These are phyloP conservation scores for Wickerhamiella cacticola DNA, from an alignment of 805 yeast species.

Conservation along the genomic window DNA sequence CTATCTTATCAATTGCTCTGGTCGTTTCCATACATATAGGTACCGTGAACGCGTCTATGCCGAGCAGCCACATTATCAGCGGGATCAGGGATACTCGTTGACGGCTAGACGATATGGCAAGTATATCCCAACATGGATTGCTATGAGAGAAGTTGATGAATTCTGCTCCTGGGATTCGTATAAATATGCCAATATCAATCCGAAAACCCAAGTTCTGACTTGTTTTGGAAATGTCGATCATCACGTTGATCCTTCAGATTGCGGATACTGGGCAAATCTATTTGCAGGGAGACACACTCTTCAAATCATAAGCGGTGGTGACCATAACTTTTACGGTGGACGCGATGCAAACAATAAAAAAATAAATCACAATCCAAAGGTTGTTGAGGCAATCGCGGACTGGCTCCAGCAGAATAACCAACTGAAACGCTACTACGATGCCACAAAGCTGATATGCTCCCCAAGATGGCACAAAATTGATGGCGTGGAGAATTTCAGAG, in stretches of 20 bases:
- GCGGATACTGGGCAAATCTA: constrained; percentile 44
- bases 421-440: constrained; percentile 38
- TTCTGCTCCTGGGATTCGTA: constrained; percentile 27
- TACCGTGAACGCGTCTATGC: constrained; percentile 11
- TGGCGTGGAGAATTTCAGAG: constrained; percentile 64
- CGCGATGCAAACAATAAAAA: constrained; percentile 16
- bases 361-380: constrained; percentile 49
- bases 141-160: constrained; percentile 33
- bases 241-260: constrained; percentile 54
- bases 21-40: constrained; percentile 38
- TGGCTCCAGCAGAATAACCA: constrained; percentile 39
- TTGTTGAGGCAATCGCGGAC: constrained; percentile 37
- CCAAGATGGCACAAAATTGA: constrained; percentile 53
- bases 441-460: constrained; percentile 28
- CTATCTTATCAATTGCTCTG: constrained; percentile 56
- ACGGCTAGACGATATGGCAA: constrained; percentile 41
- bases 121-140: constrained; percentile 32
- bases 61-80: constrained; percentile 7
- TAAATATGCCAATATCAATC: constrained; percentile 12
- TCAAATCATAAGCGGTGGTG: constrained; percentile 52
- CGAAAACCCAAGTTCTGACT: constrained; percentile 44
- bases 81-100: constrained; percentile 30
- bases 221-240: constrained; percentile 61
- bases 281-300: constrained; percentile 49
- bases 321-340: constrained; percentile 77